Base-by-base conservation (phyloP, 345 rosid genomes). In the Salix suchowensis region DNA sequence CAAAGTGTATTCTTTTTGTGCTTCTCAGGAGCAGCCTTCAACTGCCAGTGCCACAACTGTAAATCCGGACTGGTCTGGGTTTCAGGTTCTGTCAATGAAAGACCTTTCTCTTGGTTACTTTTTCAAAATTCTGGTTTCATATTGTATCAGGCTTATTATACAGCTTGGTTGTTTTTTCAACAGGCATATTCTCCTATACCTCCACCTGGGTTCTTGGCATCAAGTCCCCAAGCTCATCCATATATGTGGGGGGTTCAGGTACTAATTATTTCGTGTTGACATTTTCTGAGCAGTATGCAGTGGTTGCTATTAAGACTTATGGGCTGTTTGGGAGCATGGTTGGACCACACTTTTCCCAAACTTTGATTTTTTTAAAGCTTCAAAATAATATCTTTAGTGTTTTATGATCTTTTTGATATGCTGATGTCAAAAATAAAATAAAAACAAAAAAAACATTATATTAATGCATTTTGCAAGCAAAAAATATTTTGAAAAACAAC, bases 161-260 rank as follows among this genome's bases (percentile, higher is more conserved):
- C 13, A 67, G 30, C 72, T 26, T 75, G 54, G 72, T 81, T 79
- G 28, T 82, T 72, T 78, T 69, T 65, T 78, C 58, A 76, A 73
- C 87, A 95, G 98, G 91, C 97, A 19, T 93, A 90, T 88, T 90
- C 98, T 80, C 96, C 94, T 69, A 87, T 95, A 75, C 98, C 96
- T 61, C 97, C 98, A 18, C 98, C 89, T 87, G 98, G 98, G 28
- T 95, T 87, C 87, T 76, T 96, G 88, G 96, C 98, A 67, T 90
- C 98, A 79, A 96, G 91, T 85, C 98, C 99, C 78, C 99, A 96
- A 85, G 91, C 97, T 81, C 98, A 87, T 76, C 98, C 99, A 75
- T 96, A 96, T 78, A 93, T 96, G 99, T 96, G 99, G 99, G 98
- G 99, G 4, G 99, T 96, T 79, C 99, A 96, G 98, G 99, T 96